Conservation (phyloP, 2,329 filamentous ascomycete genomes). For the Talaromyces sp. region DNA sequence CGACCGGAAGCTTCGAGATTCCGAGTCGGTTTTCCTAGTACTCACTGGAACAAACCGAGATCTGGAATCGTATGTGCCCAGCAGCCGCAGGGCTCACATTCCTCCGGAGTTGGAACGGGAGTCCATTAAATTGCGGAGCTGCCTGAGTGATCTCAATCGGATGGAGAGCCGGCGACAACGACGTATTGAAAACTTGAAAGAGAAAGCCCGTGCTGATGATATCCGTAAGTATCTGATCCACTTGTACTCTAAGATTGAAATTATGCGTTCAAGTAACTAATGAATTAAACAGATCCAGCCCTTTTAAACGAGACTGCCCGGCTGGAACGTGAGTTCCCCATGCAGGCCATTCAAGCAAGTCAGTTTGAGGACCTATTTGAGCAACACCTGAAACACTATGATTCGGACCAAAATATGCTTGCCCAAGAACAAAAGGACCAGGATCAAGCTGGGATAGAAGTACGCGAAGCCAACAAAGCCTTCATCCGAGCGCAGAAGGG, state of each 20-base stretch:
- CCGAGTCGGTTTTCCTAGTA: constrained; percentile 73
- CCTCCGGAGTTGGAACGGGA: constrained; percentile 79
- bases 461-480: constrained; percentile 74
- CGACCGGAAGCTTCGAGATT: constrained; percentile 74
- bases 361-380: constrained; percentile 95
- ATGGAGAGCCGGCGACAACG: constrained; percentile 79
- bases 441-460: constrained; percentile 66
- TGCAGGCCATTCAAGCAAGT: constrained; percentile 79
- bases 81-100: constrained; percentile 75
- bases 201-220: constrained; percentile 83
- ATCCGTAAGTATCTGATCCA: constrained; percentile 61
- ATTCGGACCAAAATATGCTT: constrained; percentile 72
- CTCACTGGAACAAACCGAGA: constrained; percentile 78
- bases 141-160: constrained; percentile 81
- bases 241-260: background rate
- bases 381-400: constrained; percentile 77
- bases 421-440: constrained; percentile 76
- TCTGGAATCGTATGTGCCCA: constrained; percentile 86
- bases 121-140: constrained; percentile 73
- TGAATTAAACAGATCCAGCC: constrained; percentile 59
- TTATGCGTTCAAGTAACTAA: constrained; percentile 1
- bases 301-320: constrained; percentile 81
- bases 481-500: constrained; percentile 74
- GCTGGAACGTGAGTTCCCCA: constrained; percentile 82
- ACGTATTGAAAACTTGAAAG: constrained; percentile 75